phyloP scores from a whole-genome alignment of 805 yeast species.

The Maudiozyma serrabonitensis region DNA sequence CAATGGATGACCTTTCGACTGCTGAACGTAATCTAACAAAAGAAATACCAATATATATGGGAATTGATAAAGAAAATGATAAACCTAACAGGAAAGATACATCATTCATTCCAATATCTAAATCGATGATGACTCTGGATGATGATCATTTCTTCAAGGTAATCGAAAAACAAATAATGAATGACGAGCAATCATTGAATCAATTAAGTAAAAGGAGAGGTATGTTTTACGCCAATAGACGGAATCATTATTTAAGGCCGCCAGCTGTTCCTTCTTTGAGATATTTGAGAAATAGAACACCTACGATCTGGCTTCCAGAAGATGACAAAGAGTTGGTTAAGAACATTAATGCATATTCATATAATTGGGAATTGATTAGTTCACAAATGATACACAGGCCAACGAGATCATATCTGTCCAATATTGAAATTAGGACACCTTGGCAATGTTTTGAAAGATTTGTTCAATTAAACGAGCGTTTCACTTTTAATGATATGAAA shows the following conservation, averaged over 20 bases:
- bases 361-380: constrained; percentile 89
- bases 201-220: constrained; percentile 33
- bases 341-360: constrained; percentile 75
- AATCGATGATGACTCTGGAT: constrained; percentile 54
- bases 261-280: constrained; percentile 85
- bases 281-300: constrained; percentile 73
- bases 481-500: constrained; percentile 76
- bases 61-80: constrained; percentile 23
- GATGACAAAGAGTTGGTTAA: constrained; percentile 77
- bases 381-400: constrained; percentile 64
- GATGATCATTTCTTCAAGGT: constrained; percentile 52
- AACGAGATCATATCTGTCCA: constrained; percentile 65
- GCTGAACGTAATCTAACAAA: constrained; percentile 29
- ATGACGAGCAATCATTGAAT: constrained; percentile 31
- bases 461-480: constrained; percentile 82
- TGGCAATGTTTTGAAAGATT: constrained; percentile 99
- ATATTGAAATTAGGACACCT: constrained; percentile 90
- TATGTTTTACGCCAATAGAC: constrained; percentile 39
- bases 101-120: constrained; percentile 50
- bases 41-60: constrained; percentile 26
- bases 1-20: constrained; percentile 25
- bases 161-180: constrained; percentile 41
- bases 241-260: constrained; percentile 62
- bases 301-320: constrained; percentile 93
- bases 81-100: constrained; percentile 8